phyloP scores from a whole-genome alignment of 257 asterid species.

The Solanum tacnaense region DNA sequence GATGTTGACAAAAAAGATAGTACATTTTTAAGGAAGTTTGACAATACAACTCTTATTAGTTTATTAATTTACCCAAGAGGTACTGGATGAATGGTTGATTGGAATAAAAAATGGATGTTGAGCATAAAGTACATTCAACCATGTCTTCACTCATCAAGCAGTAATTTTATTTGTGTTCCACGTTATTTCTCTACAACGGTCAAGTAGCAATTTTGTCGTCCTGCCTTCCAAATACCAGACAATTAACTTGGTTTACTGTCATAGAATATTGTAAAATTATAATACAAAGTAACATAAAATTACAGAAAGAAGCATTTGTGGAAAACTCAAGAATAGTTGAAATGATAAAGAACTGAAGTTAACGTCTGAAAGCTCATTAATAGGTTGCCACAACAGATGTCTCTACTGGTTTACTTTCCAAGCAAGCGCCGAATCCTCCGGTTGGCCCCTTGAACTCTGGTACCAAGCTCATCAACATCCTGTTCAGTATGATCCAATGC shows the following conservation, averaged over 20 bases:
- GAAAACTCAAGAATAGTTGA: background rate
- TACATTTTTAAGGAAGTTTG: background rate
- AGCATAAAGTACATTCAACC: background rate
- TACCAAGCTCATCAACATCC: constrained; percentile 24
- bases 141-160: background rate
- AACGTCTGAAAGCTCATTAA: background rate
- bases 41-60: background rate
- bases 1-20: background rate
- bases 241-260: background rate
- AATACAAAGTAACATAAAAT: background rate
- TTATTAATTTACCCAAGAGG: background rate
- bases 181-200: background rate
- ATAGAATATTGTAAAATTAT: background rate
- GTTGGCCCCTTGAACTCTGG: constrained; percentile 25
- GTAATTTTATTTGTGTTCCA: background rate
- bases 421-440: constrained; percentile 24
- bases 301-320: background rate
- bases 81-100: background rate
- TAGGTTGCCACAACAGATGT: background rate
- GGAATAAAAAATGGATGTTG: background rate
- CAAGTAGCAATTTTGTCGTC: too few relatives aligned
- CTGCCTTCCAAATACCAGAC: background rate
- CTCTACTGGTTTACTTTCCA: constrained; percentile 22
- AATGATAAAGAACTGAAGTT: background rate
- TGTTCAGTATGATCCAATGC: constrained; percentile 15